These are phyloP conservation scores for Sclerotinia subarctica DNA, from an alignment of 2,329 filamentous ascomycete genomes.

Conservation along the genomic window DNA sequence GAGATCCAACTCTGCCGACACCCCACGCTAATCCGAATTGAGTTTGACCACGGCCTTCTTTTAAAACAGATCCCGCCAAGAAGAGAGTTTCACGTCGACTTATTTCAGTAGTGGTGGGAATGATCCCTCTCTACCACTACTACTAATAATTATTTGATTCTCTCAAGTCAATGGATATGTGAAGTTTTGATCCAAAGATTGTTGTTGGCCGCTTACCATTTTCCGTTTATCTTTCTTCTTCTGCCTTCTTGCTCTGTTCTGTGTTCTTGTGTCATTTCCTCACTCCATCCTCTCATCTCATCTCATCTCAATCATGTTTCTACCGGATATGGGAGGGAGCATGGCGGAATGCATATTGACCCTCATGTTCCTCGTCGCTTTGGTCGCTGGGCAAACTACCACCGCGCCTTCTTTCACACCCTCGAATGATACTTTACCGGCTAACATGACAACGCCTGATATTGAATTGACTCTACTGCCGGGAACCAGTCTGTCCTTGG, in stretches of 20 bases:
- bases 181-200: background rate
- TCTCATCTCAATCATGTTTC: slow-evolving; percentile 28
- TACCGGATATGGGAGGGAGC: slow-evolving; percentile 32
- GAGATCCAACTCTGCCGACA: slow-evolving; percentile 1
- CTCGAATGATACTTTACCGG: slow-evolving; percentile 32
- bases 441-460: slow-evolving; percentile 24
- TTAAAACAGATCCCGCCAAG: slow-evolving; percentile 9
- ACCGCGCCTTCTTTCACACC: slow-evolving; percentile 26
- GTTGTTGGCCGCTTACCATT: background rate
- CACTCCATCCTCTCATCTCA: background rate
- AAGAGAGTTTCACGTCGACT: slow-evolving; percentile 12
- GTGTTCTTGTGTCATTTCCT: slow-evolving; percentile 6
- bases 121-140: background rate
- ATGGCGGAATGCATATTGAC: slow-evolving; percentile 26
- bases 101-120: slow-evolving; percentile 1
- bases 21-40: background rate
- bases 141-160: background rate
- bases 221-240: background rate
- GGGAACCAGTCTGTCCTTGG: slow-evolving; percentile 21
- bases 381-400: slow-evolving; percentile 29
- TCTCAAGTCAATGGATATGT: slow-evolving; percentile 11
- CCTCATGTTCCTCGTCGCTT: slow-evolving; percentile 24
- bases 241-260: background rate
- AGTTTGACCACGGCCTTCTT: background rate
- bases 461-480: slow-evolving; percentile 24